phyloP scores from a whole-genome alignment of 148 eudicot genomes.

The Camellia japonica region DNA sequence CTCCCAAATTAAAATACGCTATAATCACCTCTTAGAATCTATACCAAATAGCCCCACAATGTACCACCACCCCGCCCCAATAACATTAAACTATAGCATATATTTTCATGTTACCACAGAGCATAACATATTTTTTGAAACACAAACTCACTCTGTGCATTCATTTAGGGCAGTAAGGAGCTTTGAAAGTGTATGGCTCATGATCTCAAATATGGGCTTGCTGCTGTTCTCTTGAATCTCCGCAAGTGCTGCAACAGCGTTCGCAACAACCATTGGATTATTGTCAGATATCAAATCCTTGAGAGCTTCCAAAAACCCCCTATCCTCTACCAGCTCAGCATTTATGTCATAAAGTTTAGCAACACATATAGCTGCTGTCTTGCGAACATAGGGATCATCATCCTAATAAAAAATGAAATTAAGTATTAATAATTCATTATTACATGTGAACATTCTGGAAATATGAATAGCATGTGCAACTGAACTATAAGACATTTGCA shows the following conservation, averaged over 20 bases:
- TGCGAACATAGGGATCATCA: slow-evolving; percentile 99
- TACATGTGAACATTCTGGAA: neutral
- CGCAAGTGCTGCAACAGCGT: slow-evolving; percentile 98
- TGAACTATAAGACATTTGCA: slow-evolving; percentile 10
- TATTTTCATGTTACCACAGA: neutral
- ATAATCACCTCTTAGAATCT: too few species aligned
- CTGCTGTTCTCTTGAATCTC: slow-evolving; percentile 93
- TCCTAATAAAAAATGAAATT: slow-evolving; percentile 48
- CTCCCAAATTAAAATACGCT: too few species aligned
- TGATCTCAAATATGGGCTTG: slow-evolving; percentile 86
- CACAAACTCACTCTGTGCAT: slow-evolving; percentile 85
- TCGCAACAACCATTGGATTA: slow-evolving; percentile 99
- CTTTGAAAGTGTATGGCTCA: slow-evolving; percentile 82
- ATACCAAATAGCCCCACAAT: neutral
- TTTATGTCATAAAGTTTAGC: slow-evolving; percentile 97
- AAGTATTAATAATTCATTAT: neutral
- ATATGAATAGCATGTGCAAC: slow-evolving; percentile 3
- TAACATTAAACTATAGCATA: neutral
- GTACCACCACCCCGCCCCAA: neutral
- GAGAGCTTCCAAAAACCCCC: slow-evolving; percentile 93
- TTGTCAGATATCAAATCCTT: slow-evolving; percentile 98
- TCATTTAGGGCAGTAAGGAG: slow-evolving; percentile 97
- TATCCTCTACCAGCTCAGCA: slow-evolving; percentile 98
- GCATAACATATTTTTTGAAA: slow-evolving; percentile 16
- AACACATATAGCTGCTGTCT: slow-evolving; percentile 99